Evolutionary conservation across 2,329 filamentous ascomycete genomes (phyloP), one percentile per base, ranked within the genome.

Genomic region (Sordariomycetes sp.): DNA sequence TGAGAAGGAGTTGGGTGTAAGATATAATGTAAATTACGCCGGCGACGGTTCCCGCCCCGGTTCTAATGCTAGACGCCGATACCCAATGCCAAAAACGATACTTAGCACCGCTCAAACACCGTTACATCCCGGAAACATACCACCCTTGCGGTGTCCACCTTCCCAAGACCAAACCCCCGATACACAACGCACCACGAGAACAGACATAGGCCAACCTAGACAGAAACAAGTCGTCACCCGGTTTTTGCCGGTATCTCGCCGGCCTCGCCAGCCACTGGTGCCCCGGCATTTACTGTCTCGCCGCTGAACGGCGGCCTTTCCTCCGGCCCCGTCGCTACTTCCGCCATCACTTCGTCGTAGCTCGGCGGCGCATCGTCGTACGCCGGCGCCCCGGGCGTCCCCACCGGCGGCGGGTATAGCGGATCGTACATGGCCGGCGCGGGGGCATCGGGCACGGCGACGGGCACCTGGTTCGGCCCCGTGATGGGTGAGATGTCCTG

Each of bases 301-400:
- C 82, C 82, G 61, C 80, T 83, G 68, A 88, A 91, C 16, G 83
- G 84, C 32, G 86, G 83, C 65, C 91, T 78, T 28, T 86, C 68
- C 48, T 71, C 67, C 61, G 65, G 62, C 75, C 61, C 88, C 67
- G 90, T 82, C 59, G 90, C 82, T 60, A 86, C 82, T 62, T 89
- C 86, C 7, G 90, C 91, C 72, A 97, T 86, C 14, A 90, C 91
- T 71, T 97, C 92, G 71, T 96, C 91, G 67, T 97, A 97, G 66
- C 90, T 96, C 8, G 92, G 92, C 20, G 93, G 92, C n/a, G 90
- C 89, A 59, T 94, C 90, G 35, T 90, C 86, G 62, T 81, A 77
- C 0, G 69, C 67, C 20, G 75, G 70, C 1, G 69, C 76, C 2
- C 71, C 74, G 12, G 68, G 65, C 10, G 71, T 69, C 40, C 78